Conservation (phyloP, 1,284 basidiomycete genomes). For the Ganoderma lingzhi region DNA sequence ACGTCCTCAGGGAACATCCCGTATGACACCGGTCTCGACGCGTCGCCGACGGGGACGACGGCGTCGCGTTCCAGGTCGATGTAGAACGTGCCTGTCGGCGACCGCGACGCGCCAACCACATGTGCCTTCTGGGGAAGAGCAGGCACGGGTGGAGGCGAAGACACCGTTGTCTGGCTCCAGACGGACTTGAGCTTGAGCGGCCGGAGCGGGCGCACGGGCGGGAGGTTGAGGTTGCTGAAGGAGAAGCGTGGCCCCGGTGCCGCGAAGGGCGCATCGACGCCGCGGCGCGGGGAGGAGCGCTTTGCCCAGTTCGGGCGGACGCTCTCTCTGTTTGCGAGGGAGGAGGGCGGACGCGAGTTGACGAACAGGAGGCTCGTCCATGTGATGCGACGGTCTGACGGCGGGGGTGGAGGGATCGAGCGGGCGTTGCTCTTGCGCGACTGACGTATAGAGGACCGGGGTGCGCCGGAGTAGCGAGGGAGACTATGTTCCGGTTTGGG, state of each 20-base stretch:
- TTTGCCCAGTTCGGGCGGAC: slow-evolving; percentile 57
- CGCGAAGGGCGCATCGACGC: slow-evolving; percentile 55
- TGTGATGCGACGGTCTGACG: slow-evolving; percentile 23
- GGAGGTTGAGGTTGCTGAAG: slow-evolving; percentile 21
- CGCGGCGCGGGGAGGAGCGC: slow-evolving; percentile 52
- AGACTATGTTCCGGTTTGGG: slow-evolving; percentile 8
- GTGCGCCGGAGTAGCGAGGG: slow-evolving; percentile 24
- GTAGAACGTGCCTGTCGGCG: slow-evolving; percentile 33
- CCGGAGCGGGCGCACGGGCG: slow-evolving; percentile 26
- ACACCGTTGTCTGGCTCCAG: slow-evolving; percentile 34
- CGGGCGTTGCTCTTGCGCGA: slow-evolving; percentile 26
- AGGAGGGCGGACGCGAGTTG: slow-evolving; percentile 20
- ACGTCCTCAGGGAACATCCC: slow-evolving; percentile 50
- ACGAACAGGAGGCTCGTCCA: slow-evolving; percentile 32
- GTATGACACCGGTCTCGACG: slow-evolving; percentile 36
- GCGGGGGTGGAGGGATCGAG: slow-evolving; percentile 15
- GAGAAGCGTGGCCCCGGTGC: slow-evolving; percentile 14
- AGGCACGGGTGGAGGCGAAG: slow-evolving; percentile 22
- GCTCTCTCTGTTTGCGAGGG: slow-evolving; percentile 32
- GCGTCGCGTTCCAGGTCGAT: slow-evolving; percentile 32
- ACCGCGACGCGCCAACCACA: slow-evolving; percentile 18
- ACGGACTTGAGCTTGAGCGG: slow-evolving; percentile 35
- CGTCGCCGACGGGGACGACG: slow-evolving; percentile 26
- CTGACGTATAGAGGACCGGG: slow-evolving; percentile 29
- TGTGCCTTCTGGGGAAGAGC: slow-evolving; percentile 29